Conservation (phyloP, 345 rosid genomes). For the Aquilaria sinensis region DNA sequence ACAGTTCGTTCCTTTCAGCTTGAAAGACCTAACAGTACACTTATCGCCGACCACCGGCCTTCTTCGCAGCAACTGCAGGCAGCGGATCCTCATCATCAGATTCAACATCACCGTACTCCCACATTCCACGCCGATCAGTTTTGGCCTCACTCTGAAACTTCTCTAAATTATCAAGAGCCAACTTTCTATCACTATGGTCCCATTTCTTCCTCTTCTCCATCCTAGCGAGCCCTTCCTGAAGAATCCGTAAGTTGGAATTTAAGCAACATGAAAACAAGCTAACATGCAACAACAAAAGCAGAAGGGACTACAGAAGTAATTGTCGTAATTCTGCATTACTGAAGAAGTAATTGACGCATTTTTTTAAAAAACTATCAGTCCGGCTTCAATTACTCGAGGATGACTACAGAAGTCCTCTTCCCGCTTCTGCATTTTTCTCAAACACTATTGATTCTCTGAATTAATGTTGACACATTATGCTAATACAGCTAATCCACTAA, state of each 20-base stretch:
- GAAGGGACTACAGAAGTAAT: background rate
- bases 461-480: too few relatives aligned
- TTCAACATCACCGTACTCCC: conserved; percentile 89
- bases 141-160: conserved; percentile 79
- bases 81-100: conserved; percentile 87
- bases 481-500: background rate
- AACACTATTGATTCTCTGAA: background rate
- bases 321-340: too few relatives aligned
- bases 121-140: conserved; percentile 60
- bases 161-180: conserved; percentile 66
- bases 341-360: too few relatives aligned
- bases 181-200: conserved; percentile 65
- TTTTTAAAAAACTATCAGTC: too few relatives aligned
- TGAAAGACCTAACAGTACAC: background rate
- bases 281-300: background rate
- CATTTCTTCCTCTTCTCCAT: conserved; percentile 79
- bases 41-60: conserved; percentile 67
- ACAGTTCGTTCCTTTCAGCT: too few relatives aligned
- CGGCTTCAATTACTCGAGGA: too few relatives aligned
- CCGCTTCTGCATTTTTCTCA: too few relatives aligned
- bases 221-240: conserved; percentile 93
- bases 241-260: conserved; percentile 1
- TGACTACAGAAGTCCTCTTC: too few relatives aligned
- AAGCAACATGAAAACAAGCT: conserved; percentile 1
- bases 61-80: conserved; percentile 40